phyloP scores from a whole-genome alignment of 2,329 filamentous ascomycete genomes.

The Xylaria polymorpha region DNA sequence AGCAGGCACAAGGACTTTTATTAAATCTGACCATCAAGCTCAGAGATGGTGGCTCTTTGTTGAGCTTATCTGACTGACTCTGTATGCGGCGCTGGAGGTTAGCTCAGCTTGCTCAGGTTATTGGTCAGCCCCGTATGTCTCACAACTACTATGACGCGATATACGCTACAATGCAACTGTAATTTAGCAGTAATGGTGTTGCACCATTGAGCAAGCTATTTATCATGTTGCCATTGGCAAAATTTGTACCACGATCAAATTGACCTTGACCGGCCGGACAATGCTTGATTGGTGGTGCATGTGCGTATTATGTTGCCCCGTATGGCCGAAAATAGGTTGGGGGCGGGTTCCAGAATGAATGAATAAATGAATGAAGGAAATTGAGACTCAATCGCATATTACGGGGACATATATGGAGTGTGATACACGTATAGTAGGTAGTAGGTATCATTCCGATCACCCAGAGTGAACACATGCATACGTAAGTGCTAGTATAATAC shows the following conservation, averaged over 20 bases:
- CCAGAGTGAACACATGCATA: conserved; percentile 1
- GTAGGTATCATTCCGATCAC: conserved; percentile 2
- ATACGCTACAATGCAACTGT: not conserved
- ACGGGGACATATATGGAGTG: conserved; percentile 3
- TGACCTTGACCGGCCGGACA: not conserved
- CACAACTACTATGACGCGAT: not conserved
- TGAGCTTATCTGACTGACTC: conserved; percentile 4
- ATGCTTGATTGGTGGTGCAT: conserved; percentile 1
- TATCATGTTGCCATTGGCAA: conserved; percentile 2
- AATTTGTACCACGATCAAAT: conserved; percentile 4
- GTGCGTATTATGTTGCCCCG: conserved; percentile 19
- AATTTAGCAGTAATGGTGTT: not conserved
- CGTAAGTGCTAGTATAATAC: conserved; percentile 2
- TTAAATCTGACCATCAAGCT: not conserved
- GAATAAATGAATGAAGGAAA: conserved; percentile 21
- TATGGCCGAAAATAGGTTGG: conserved; percentile 32
- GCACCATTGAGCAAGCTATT: not conserved
- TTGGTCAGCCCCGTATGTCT: conserved; percentile 21
- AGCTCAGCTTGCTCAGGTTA: conserved; percentile 16
- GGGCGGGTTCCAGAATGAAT: conserved; percentile 32
- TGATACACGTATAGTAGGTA: not conserved
- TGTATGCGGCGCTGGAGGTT: not conserved
- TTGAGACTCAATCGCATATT: conserved; percentile 1
- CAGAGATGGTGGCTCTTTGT: not conserved
- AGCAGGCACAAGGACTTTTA: conserved; percentile 3